Base-by-base conservation (phyloP, 345 rosid genomes). In the Passiflora organensis region DNA sequence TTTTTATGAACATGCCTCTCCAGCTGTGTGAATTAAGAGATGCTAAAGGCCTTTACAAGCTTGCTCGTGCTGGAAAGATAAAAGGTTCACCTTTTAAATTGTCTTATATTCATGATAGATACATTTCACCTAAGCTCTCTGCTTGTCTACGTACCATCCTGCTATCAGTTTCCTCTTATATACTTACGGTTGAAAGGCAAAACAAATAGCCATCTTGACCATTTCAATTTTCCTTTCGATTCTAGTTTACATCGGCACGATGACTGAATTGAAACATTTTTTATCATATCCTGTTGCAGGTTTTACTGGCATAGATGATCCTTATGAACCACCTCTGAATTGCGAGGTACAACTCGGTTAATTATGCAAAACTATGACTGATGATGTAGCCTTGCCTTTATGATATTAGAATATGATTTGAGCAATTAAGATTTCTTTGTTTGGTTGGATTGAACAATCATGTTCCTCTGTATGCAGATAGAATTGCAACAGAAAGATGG, bases 241-340 rank as follows among this genome's bases (percentile, higher is more conserved):
- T 28, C 8, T 28, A 2, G 5, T 2, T 28, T 28, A 28, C 3
- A 2, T 28, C 8, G 34, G 3, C 8, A 8, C 34, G 8, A 28
- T 28, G 34, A 8, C 8, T 28, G n/a, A 2, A 3, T 28, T 28
- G 3, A 2, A 28, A 28, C 34, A 28, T 28, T 28, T 28, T 28
- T 2, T 28, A 16, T 21, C 18, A 25, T 23, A 14, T 51, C 48
- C 48, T 32, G 32, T 54, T 71, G 63, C 77, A 87, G 96, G 96
- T 70, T 88, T 91, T 69, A 85, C 98, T 5, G 96, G 98, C 46
- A 86, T 91, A 51, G 98, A 91, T 71, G 98, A 91, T 58, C 93
- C 93, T 1, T 88, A 91, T 20, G 96, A 91, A 70, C 80, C 90
- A 1, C 96, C 98, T 6, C 54, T 85, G 72, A 81, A 78, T 13